Base-by-base conservation (phyloP, 129 eudicot species). In the Scalesia atractyloides region DNA sequence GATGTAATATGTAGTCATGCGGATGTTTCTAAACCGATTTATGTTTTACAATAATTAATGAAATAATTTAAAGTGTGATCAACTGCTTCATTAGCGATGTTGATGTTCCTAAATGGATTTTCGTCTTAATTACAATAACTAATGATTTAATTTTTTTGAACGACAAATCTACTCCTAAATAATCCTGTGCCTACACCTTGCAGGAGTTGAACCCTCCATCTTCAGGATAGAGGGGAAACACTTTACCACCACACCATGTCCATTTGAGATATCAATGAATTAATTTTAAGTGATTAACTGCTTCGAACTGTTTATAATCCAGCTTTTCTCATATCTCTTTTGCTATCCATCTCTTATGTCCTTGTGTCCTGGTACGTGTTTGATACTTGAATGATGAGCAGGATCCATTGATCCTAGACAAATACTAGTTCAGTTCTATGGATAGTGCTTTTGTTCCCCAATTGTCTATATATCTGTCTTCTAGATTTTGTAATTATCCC, bases 1-100 rank as follows among this genome's bases (percentile, higher is more conserved):
- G 68, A 20, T 77, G 65, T 70, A 70, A 69, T 16, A 34, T 70
- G 41, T 12, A 24, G 41, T 26, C 64, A 59, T 59, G 39, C 51
- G 26, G 67, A 77, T 52, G 66, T 64, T 64, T 26, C 63, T 61
- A 13, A 12, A 39, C 63, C 63, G 50, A 63, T 52, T 63, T 18
- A 18, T 48, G 16, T 41, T 51, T 70, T 37, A 66, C n/a, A 46
- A 72, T 44, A 5, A 39, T 19, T 64, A 53, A 57, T 18, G 58
- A 69, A 70, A 6, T 8, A 24, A 5, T 70, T 70, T 34, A 7
- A 61, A 56, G 41, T 22, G 12, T 77, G 41, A 41, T 41, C 46
- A 41, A 47, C 34, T 34, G 26, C 63, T 36, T 59, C 26, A 33
- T 10, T 39, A 66, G 34, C 3, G 34, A 30, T 30, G 34, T 30